These are phyloP conservation scores for Pneumocystis murina DNA, from an alignment of 1,139 yeast species.

Conservation along the genomic window DNA sequence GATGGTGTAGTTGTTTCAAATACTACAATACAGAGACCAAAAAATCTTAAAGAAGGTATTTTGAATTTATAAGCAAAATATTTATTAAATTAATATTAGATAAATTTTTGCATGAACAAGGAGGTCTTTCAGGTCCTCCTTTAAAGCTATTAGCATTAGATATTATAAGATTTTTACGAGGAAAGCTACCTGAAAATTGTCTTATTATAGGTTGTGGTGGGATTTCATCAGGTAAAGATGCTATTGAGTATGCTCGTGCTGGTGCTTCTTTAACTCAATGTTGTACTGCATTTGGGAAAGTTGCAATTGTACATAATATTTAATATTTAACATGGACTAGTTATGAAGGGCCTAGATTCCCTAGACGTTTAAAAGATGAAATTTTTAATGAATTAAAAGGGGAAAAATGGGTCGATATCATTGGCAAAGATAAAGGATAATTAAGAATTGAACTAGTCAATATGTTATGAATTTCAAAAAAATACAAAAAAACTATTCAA, in stretches of 20 bases:
- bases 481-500: not conserved
- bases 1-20: conserved; percentile 90
- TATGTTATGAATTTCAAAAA: not conserved
- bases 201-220: conserved; percentile 93
- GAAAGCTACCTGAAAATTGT: conserved; percentile 56
- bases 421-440: conserved; percentile 28
- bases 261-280: conserved; percentile 81
- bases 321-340: conserved; percentile 20
- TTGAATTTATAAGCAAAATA: not conserved
- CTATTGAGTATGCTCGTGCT: conserved; percentile 78
- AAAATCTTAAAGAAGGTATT: not conserved
- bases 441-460: conserved; percentile 15
- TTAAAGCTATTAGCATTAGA: conserved; percentile 62
- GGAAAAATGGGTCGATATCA: conserved; percentile 67
- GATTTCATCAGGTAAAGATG: conserved; percentile 68
- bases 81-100: conserved; percentile 27
- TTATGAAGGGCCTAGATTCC: conserved; percentile 81
- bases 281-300: conserved; percentile 59
- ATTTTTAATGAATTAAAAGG: conserved; percentile 53
- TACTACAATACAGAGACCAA: conserved; percentile 63
- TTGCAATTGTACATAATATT: not conserved
- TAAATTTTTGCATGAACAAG: conserved; percentile 35
- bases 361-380: conserved; percentile 63
- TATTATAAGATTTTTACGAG: conserved; percentile 56
- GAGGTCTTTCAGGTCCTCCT: conserved; percentile 91